phyloP scores from a whole-genome alignment of 2,329 filamentous ascomycete species.

The Stagonosporopsis vannaccii region DNA sequence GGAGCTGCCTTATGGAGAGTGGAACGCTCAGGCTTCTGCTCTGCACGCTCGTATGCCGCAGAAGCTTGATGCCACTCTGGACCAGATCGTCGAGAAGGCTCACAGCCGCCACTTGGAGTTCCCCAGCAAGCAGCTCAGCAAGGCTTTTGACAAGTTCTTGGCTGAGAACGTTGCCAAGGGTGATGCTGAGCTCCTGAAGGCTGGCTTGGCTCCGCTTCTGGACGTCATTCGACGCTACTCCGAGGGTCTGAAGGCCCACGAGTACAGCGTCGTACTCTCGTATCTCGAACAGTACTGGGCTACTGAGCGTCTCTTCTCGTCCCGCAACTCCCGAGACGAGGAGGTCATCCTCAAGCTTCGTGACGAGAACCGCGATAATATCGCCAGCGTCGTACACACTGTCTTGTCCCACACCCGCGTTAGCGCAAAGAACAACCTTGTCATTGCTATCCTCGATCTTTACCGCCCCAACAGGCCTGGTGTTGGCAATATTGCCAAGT shows the following conservation, averaged over 20 bases:
- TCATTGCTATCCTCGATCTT: conserved; percentile 89
- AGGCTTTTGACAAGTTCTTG: conserved; percentile 85
- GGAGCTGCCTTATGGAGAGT: conserved; percentile 94
- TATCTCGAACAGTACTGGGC: conserved; percentile 83
- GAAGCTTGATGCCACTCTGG: conserved; percentile 83
- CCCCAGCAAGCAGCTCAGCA: conserved; percentile 84
- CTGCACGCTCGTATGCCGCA: conserved; percentile 97
- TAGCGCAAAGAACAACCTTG: conserved; percentile 89
- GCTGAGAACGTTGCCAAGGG: conserved; percentile 79
- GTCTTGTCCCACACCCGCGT: conserved; percentile 95
- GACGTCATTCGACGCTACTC: conserved; percentile 80
- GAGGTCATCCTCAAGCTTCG: conserved; percentile 92
- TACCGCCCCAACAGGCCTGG: conserved; percentile 95
- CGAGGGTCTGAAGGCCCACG: conserved; percentile 89
- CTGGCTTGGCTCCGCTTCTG: conserved; percentile 76
- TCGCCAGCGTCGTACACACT: conserved; percentile 81
- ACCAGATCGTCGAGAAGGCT: conserved; percentile 84
- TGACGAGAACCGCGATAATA: conserved; percentile 95
- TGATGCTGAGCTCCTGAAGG: conserved; percentile 77
- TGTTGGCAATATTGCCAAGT: conserved; percentile 85
- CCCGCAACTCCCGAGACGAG: conserved; percentile 84
- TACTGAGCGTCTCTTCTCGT: conserved; percentile 87
- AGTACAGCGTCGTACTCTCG: conserved; percentile 80
- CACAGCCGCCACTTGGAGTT: conserved; percentile 83
- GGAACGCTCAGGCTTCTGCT: conserved; percentile 93